A percentile compares a stretch with the other conserved stretches of the same genome.
Evolutionary conservation across 2,329 filamentous ascomycete species (phyloP).

Genomic region (Colletotrichum higginsianum): DNA sequence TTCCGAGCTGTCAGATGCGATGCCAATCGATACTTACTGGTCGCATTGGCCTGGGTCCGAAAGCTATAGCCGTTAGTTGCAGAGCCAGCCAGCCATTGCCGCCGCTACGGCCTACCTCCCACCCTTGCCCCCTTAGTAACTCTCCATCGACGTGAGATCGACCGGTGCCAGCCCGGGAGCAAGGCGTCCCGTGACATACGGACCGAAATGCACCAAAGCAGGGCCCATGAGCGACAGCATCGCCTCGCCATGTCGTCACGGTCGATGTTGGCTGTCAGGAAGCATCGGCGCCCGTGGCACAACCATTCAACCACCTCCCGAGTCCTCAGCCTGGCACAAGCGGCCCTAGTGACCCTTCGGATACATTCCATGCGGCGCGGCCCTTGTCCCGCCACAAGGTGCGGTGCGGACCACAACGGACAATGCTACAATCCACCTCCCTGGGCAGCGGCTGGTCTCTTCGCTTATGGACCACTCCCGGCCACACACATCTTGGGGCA

Average conservation of each 20-base stretch:
- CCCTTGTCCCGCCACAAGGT: slow-evolving; percentile 21
- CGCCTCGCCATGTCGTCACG: neutral
- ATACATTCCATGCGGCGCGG: slow-evolving; percentile 29
- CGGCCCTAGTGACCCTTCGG: slow-evolving; percentile 22
- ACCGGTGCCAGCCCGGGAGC: slow-evolving; percentile 24
- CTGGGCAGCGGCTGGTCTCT: neutral
- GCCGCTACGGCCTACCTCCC: slow-evolving; percentile 22
- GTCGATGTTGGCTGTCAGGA: neutral
- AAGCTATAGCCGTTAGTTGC: slow-evolving; percentile 6
- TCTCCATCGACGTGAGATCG: slow-evolving; percentile 20
- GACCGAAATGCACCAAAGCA: slow-evolving; percentile 27
- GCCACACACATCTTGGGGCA: no score
- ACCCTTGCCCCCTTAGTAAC: slow-evolving; percentile 11
- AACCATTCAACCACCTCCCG: neutral
- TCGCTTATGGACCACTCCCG: slow-evolving; percentile 17
- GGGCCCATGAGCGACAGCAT: slow-evolving; percentile 13
- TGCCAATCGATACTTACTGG: neutral
- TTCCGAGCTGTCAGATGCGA: neutral
- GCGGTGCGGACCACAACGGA: neutral
- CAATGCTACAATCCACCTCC: slow-evolving; percentile 7
- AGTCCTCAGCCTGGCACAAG: neutral
- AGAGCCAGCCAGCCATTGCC: slow-evolving; percentile 19
- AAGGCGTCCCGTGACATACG: slow-evolving; percentile 30
- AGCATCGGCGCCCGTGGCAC: slow-evolving; percentile 6
- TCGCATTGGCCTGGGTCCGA: slow-evolving; percentile 1